Evolutionary conservation across 257 asterid genomes (phyloP), one percentile per base, ranked within the genome.

Genomic region (Perilla frutescens): DNA sequence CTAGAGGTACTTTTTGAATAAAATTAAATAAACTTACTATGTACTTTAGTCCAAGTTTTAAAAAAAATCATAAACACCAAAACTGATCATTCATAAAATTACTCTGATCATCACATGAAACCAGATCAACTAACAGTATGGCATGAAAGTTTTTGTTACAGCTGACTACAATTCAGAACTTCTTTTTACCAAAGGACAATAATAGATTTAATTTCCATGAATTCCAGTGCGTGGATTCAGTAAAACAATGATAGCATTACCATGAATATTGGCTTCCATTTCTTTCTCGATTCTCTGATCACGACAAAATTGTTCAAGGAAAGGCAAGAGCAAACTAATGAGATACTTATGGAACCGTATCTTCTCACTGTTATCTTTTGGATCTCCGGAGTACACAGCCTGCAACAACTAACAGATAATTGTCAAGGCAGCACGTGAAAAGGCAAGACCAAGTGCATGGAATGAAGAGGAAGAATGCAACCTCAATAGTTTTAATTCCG

Each of bases 201-300:
- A 43, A 69, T n/a, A 58, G 39, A 55, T 47, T 26, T 15, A 48
- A 56, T 14, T 48, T 53, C 51, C 55, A 60, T 3, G 15, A 69
- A 67, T 39, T 31, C 61, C 71, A 60, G 39, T n/a, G 2, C n/a
- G 62, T 26, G 36, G 4, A 31, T 41, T 58, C 14, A 72, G 43
- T 65, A 66, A 45, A 66, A 48, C 9, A 34, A n/a, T 41, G 32
- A 45, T 2, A 56, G 37, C 44, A 45, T n/a, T 86, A 88, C 95
- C 95, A 62, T 56, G 80, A 74, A 74, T 83, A n/a, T 71, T 80
- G 41, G 90, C 89, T 76, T 88, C 95, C 8, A 43, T 62, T 20
- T 81, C 86, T 62, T 69, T 86, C 77, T 86, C 91, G 72, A 40
- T 45, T 41, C 45, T 70, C 70, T 86, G 91, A 6, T 81, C 85